Conservation (phyloP, 192 early-diverging fungal species). For the Backusella morwellensis region DNA sequence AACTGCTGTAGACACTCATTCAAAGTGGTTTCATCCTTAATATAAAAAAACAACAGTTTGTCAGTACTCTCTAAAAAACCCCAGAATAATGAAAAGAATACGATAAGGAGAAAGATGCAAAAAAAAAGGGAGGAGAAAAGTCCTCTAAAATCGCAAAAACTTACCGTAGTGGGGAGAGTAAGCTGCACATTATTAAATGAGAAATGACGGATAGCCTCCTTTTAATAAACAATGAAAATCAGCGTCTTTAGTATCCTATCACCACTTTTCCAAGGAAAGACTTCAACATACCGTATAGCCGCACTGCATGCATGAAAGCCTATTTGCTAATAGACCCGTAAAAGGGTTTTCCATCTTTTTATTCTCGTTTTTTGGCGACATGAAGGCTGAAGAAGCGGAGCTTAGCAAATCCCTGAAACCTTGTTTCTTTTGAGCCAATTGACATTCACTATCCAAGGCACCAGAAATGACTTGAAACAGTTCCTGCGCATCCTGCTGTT, state of each 20-base stretch:
- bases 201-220: constrained; percentile 72
- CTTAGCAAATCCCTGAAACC: constrained; percentile 9
- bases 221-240: constrained; percentile 12
- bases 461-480: constrained; percentile 77
- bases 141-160: neutral
- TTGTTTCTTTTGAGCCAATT: neutral
- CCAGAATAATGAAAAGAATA: neutral
- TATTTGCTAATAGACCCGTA: constrained; percentile 70
- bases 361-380: neutral
- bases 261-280: too few species aligned
- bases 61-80: neutral
- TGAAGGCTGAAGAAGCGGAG: neutral
- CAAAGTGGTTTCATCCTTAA: constrained; percentile 45
- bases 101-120: neutral
- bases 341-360: constrained; percentile 57
- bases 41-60: neutral
- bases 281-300: constrained; percentile 61
- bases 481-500: constrained; percentile 88
- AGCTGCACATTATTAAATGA: constrained; percentile 81
- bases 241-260: neutral
- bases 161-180: constrained; percentile 50
- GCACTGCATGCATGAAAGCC: constrained; percentile 76
- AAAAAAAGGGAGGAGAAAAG: neutral
- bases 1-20: constrained; percentile 55
- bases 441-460: constrained; percentile 66